Conservation (phyloP, 208 protist genomes). For the Trypanosoma lewisi region DNA sequence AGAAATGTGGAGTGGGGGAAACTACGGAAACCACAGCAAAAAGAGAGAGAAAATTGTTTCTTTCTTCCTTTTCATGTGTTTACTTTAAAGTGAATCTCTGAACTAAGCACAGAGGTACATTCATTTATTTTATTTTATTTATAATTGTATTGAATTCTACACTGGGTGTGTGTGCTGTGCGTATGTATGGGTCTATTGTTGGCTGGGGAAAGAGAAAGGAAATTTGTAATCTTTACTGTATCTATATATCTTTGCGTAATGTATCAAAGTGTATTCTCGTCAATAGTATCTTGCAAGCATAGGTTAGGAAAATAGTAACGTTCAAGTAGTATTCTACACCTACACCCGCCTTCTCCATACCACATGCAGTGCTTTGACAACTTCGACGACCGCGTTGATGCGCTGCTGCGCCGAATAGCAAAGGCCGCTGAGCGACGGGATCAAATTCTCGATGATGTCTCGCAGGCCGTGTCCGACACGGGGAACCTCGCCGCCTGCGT, state of each 20-base stretch:
- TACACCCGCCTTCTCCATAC: not conserved
- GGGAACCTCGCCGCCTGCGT: conserved; percentile 27
- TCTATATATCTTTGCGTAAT: no score
- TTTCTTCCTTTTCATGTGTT: not conserved
- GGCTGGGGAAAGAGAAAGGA: not conserved
- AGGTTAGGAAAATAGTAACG: no score
- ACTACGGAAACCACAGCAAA: not conserved
- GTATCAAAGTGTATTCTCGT: no score
- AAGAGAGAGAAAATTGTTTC: not conserved
- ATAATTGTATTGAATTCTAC: no score
- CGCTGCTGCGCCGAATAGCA: conserved; percentile 46
- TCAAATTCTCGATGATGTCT: conserved; percentile 35
- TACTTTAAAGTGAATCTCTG: no score
- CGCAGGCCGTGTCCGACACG: conserved; percentile 30
- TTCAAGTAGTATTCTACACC: no score
- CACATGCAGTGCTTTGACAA: conserved; percentile 22
- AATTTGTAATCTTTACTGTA: no score
- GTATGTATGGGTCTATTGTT: not conserved
- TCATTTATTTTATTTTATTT: not conserved
- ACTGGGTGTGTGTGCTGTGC: no score
- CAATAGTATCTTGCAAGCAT: no score
- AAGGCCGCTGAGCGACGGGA: conserved; percentile 53
- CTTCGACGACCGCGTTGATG: conserved; percentile 56
- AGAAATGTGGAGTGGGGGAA: not conserved
- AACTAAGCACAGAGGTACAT: no score